These are phyloP conservation scores for Breynia disticha DNA, from an alignment of 441 rosid genomes.

Conservation along the genomic window DNA sequence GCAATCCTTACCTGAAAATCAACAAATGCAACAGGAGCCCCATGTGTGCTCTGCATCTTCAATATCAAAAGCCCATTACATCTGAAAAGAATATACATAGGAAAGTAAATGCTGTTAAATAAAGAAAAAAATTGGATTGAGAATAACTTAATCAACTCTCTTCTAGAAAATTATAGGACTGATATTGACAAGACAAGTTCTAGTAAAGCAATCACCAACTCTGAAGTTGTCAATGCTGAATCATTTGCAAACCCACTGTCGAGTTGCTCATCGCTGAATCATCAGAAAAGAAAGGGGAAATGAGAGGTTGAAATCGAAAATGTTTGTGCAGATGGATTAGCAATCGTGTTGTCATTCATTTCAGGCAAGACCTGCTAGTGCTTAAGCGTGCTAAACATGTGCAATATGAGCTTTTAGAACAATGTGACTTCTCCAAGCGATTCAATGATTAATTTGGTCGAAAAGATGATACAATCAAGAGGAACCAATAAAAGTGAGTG, in stretches of 20 bases:
- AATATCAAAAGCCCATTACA: slow-evolving; percentile 73
- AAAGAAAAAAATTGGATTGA: slow-evolving; percentile 21
- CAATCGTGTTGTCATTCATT: slow-evolving; percentile 76
- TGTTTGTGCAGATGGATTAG: slow-evolving; percentile 74
- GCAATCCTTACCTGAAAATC: slow-evolving; percentile 59
- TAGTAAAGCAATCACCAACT: slow-evolving; percentile 30
- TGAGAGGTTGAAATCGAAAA: neutral
- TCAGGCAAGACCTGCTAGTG: slow-evolving; percentile 96
- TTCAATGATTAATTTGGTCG: slow-evolving; percentile 29
- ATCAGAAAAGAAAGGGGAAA: slow-evolving; percentile 14
- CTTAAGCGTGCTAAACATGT: slow-evolving; percentile 86
- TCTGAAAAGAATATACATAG: slow-evolving; percentile 23
- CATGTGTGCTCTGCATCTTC: slow-evolving; percentile 74
- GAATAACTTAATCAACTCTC: slow-evolving; percentile 66
- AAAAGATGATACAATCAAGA: slow-evolving; percentile 17
- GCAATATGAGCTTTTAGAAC: slow-evolving; percentile 73
- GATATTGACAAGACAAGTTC: too few relatives aligned
- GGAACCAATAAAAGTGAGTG: slow-evolving; percentile 9
- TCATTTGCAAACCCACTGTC: slow-evolving; percentile 37
- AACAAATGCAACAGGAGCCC: slow-evolving; percentile 82
- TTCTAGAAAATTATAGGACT: slow-evolving; percentile 17
- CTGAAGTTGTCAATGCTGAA: slow-evolving; percentile 19
- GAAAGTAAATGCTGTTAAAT: slow-evolving; percentile 10
- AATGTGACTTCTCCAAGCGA: slow-evolving; percentile 46
- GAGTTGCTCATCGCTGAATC: slow-evolving; percentile 41